Percentiles rank a stretch among this genome's conserved stretches.
These are phyloP conservation scores for Ploettnerulaceae sp. DNA, from an alignment of 2,329 filamentous ascomycete genomes.

Conservation along the genomic window DNA sequence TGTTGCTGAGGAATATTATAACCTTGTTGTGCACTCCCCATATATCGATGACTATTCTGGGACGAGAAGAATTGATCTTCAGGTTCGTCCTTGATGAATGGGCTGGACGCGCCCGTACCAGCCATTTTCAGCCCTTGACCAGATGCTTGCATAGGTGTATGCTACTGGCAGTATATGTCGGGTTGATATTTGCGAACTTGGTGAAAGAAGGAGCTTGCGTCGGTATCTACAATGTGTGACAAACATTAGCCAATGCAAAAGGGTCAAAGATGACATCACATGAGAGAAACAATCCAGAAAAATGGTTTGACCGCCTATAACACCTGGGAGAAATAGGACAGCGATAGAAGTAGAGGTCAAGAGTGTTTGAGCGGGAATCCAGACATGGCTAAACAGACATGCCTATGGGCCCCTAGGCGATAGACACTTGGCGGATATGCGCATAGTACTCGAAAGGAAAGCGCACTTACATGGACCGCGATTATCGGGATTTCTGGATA, in stretches of 20 bases:
- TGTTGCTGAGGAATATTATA: conserved; percentile 41
- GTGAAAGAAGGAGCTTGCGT: conserved; percentile 16
- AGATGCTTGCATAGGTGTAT: conserved; percentile 17
- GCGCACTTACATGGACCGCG: conserved; percentile 23
- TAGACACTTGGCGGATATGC: conserved; percentile 12
- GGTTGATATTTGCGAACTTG: conserved; percentile 18
- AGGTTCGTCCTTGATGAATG: conserved; percentile 65
- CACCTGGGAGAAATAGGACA: conserved; percentile 1
- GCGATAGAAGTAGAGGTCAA: background rate
- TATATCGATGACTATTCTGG: conserved; percentile 31
- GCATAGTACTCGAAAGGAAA: conserved; percentile 12
- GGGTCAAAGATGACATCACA: conserved; percentile 1
- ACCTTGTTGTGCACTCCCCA: conserved; percentile 29
- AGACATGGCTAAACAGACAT: conserved; percentile 1
- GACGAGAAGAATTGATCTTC: conserved; percentile 52
- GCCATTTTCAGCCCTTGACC: conserved; percentile 30
- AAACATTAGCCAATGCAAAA: conserved; percentile 29
- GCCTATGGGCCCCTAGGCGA: conserved; percentile 6
- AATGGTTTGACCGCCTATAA: conserved; percentile 11
- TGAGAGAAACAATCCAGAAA: conserved; percentile 18
- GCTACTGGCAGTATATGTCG: conserved; percentile 10
- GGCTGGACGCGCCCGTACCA: conserved; percentile 39
- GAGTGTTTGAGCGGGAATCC: background rate
- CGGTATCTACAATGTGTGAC: conserved; percentile 25
- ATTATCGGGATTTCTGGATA: conserved; percentile 14